These are phyloP conservation scores for Candida buenavistaensis DNA, from an alignment of 1,139 yeast species.

Conservation along the genomic window DNA sequence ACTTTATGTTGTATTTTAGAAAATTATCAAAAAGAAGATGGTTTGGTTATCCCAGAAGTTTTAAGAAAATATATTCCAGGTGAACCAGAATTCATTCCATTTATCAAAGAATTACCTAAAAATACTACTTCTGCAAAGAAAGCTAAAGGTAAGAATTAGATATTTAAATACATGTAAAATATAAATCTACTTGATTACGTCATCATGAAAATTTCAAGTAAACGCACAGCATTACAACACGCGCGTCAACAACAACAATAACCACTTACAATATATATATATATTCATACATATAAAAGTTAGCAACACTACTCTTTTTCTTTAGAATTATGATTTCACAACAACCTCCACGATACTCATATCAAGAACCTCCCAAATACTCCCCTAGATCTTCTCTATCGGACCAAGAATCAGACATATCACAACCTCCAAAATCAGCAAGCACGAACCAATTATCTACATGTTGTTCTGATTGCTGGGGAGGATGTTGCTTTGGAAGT, in stretches of 20 bases:
- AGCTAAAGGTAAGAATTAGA: constrained; percentile 15
- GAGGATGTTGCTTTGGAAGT: constrained; percentile 19
- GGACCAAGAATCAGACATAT: constrained; percentile 21
- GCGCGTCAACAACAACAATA: no score
- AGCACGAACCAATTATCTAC: constrained; percentile 12
- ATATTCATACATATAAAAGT: no score
- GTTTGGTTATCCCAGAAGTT: constrained; percentile 90
- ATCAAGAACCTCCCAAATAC: constrained; percentile 13
- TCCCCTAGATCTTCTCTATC: constrained; percentile 15
- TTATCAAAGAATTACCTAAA: constrained; percentile 87
- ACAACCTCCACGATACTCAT: constrained; percentile 4
- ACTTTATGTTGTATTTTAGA: constrained; percentile 96
- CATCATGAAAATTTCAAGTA: no score
- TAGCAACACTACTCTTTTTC: no score
- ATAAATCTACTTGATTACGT: no score
- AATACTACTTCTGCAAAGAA: constrained; percentile 84
- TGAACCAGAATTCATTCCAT: constrained; percentile 95
- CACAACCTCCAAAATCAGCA: constrained; percentile 13
- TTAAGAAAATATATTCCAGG: constrained; percentile 96
- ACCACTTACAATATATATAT: no score
- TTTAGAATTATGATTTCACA: no score
- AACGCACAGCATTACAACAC: no score
- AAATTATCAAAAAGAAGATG: constrained; percentile 96
- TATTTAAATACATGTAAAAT: background rate
- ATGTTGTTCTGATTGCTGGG: constrained; percentile 18